Conservation (phyloP, 441 rosid species). For the Eutrema salsugineum region DNA sequence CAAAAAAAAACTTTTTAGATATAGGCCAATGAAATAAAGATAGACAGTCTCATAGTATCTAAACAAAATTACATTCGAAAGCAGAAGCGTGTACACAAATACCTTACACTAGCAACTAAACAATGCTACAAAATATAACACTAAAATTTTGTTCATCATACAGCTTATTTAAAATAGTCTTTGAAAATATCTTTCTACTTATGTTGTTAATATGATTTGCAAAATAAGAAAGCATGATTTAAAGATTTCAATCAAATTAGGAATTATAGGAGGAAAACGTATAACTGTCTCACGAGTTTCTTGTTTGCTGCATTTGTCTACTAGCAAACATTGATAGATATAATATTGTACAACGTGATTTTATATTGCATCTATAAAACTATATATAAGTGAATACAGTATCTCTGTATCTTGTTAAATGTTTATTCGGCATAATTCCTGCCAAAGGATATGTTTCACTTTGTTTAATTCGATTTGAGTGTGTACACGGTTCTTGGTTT, state of each 20-base stretch:
- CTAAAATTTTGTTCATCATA: background rate
- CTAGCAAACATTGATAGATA: background rate
- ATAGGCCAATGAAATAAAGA: background rate
- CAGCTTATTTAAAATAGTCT: background rate
- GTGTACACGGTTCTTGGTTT: conserved; percentile 24
- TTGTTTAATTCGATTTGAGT: background rate
- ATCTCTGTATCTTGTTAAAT: background rate
- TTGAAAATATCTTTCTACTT: background rate
- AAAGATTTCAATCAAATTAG: background rate
- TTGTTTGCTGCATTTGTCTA: background rate
- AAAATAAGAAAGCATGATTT: background rate
- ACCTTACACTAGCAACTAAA: background rate
- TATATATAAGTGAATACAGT: background rate
- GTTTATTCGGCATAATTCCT: background rate
- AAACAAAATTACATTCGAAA: background rate
- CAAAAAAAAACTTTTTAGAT: background rate
- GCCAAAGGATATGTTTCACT: background rate
- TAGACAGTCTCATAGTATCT: background rate
- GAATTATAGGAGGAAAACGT: background rate
- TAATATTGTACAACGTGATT: background rate
- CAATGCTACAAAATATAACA: background rate
- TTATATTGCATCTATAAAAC: background rate
- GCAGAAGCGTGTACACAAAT: conserved; percentile 21
- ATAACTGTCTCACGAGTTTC: background rate
- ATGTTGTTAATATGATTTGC: background rate